Percentiles rank a stretch among this genome's conserved stretches.
Evolutionary conservation across 345 rosid species (phyloP).

Genomic region (Bretschneidera sinensis): DNA sequence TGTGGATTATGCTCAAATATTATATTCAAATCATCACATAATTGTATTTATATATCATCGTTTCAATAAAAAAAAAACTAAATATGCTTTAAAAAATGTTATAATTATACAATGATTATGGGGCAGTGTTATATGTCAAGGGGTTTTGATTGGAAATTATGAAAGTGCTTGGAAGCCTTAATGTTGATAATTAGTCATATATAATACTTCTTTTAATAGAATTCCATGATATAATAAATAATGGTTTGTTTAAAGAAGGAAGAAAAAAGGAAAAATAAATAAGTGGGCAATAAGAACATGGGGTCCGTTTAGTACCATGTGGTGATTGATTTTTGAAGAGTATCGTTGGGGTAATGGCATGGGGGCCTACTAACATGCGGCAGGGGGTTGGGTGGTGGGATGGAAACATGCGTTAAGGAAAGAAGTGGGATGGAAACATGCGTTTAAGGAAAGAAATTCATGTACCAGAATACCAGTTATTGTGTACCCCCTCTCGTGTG

Average conservation of each 20-base stretch:
- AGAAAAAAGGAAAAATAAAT: background rate
- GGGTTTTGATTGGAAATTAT: conserved; percentile 19
- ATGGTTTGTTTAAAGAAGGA: conserved; percentile 1
- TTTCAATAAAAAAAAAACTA: no score
- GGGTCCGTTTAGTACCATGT: conserved; percentile 35
- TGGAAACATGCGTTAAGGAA: conserved; percentile 25
- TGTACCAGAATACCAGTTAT: no score
- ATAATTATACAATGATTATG: conserved; percentile 29
- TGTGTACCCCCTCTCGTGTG: no score
- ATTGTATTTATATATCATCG: no score
- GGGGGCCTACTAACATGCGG: conserved; percentile 36
- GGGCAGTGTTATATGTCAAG: conserved; percentile 1
- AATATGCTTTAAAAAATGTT: background rate
- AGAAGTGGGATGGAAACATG: no score
- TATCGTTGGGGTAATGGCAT: conserved; percentile 28
- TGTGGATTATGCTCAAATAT: no score
- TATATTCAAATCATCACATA: no score
- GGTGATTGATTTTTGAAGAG: conserved; percentile 45
- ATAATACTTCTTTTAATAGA: no score
- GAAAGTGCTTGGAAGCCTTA: conserved; percentile 22
- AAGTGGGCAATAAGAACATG: conserved; percentile 30
- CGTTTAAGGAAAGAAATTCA: no score
- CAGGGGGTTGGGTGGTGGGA: conserved; percentile 21
- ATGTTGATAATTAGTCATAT: no score
- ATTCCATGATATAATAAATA: no score